Evolutionary conservation across 2,329 filamentous ascomycete genomes (phyloP), one percentile per base, ranked within the genome.

Genomic region (Dothideomycetes sp.): DNA sequence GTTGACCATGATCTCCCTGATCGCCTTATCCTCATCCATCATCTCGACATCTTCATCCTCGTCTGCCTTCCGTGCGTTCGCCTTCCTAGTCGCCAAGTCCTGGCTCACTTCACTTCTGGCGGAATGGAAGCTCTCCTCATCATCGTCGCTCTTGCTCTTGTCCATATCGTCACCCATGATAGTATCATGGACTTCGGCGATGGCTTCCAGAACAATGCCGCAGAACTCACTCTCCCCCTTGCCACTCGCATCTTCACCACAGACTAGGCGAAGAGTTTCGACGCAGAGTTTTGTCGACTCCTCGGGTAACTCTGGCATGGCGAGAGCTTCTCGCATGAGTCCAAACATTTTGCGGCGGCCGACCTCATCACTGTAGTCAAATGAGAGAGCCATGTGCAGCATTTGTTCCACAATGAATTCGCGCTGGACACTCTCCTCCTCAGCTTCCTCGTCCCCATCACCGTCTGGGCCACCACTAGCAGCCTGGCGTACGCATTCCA

Each of bases 311-410:
- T 93, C 84, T 3, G 88, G 77, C 38, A 88, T 80, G 0, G 87
- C 87, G 12, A 98, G 68, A 2, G 82, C 81, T 57, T 94, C 85
- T 40, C 91, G 77, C 44, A 96, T 74, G 24, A 96, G 72, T 14
- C 84, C 79, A 58, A 94, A 95, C 87, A 98, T 96, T 65, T 94
- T 94, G 43, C 89, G 75, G 48, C 91, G 77, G 36, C 91, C 91
- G 46, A 94, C 84, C 60, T 96, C 91, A 55, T 98, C 91, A n/a
- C 85, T 88, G 61, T 96, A 98, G 61, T 98, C 91, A 37, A 96
- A 74, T 1, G 85, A 93, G 44, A 88, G 72, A 4, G 86, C 84
- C 54, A 98, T 94, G 52, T 95, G 83, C 27, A 98, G 77, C 42
- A 98, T 70, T 56, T 98, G 93, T 58, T 96, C 88, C 30, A 95